Conservation (phyloP, 1,284 basidiomycete genomes). For the Vanrija pseudolonga region DNA sequence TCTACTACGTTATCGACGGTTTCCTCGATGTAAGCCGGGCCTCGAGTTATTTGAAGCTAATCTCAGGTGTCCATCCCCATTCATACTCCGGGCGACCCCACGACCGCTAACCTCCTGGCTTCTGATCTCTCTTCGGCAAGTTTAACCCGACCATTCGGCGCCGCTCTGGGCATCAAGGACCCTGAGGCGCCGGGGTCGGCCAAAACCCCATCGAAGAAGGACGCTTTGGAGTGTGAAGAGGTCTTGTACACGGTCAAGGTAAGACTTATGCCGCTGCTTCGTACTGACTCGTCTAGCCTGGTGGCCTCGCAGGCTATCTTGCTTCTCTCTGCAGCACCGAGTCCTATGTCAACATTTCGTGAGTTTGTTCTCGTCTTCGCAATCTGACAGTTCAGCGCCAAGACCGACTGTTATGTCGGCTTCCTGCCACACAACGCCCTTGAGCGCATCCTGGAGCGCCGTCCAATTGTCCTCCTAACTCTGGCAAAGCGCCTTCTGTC, state of each 20-base stretch:
- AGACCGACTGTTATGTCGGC: slow-evolving; percentile 95
- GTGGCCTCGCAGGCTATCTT: slow-evolving; percentile 97
- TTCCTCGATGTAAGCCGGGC: slow-evolving; percentile 72
- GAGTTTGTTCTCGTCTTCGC: background rate
- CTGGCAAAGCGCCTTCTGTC: slow-evolving; percentile 95
- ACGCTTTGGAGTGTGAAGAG: slow-evolving; percentile 41
- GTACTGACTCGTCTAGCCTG: slow-evolving; percentile 57
- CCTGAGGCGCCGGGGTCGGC: slow-evolving; percentile 2
- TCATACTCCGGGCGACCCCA: slow-evolving; percentile 12
- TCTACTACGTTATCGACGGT: slow-evolving; percentile 98
- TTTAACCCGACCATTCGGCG: slow-evolving; percentile 32
- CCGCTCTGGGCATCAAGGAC: slow-evolving; percentile 32
- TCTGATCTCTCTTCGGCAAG: slow-evolving; percentile 11
- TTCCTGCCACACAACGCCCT: slow-evolving; percentile 85
- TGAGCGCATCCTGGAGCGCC: slow-evolving; percentile 83
- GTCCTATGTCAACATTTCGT: slow-evolving; percentile 85
- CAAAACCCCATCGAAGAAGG: background rate
- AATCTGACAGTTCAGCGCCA: slow-evolving; percentile 58
- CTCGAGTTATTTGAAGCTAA: background rate
- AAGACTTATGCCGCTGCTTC: background rate
- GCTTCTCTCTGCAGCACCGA: slow-evolving; percentile 86
- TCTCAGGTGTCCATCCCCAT: slow-evolving; percentile 19
- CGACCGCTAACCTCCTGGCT: slow-evolving; percentile 6
- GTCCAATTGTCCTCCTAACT: slow-evolving; percentile 91
- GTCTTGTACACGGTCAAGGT: slow-evolving; percentile 84